Evolutionary conservation across 2,329 filamentous ascomycete genomes (phyloP), one percentile per base, ranked within the genome.

Genomic region (Sclerotinia borealis): DNA sequence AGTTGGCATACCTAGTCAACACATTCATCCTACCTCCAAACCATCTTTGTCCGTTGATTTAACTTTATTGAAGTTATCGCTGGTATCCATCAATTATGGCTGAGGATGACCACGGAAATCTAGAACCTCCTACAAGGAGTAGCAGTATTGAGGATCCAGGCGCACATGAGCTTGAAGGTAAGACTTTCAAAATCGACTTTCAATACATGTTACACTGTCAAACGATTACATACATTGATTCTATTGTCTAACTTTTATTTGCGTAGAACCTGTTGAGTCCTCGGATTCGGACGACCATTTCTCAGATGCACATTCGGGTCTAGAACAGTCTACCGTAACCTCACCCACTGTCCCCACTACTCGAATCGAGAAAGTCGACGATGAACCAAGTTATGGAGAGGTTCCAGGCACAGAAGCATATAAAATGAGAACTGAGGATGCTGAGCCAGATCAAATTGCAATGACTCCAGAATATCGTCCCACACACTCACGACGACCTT

Each of bases 231-330:
- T 19, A 11, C 2, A 22, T 50, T 36, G 9, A 49, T 49, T 63
- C 36, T 58, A 3, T 15, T n/a, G n/a, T 47, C 60, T 37, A 17
- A 50, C 39, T 45, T 19, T 13, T 29, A 10, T 63, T 29, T 66
- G 55, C 65, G 68, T 59, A 70, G 49, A 49, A 36, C 13, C 22
- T 58, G 45, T 74, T 76, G 82, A 83, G 65, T 79, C 78, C 36
- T 87, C 85, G 55, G 86, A 88, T 66, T 87, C 61, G 34, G 86
- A 89, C 51, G 86, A 89, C 68, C 86, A 89, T 76, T 89, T 87
- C 75, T 88, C 84, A 58, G 86, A 89, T 73, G 86, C 86, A 39
- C 83, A 83, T 61, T 86, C 85, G 39, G 80, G 75, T 64, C 75
- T 70, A 6, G 67, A 72, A 68, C 82, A 76, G 10, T 76, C 74